Evolutionary conservation across 768 basidiomycete species (phyloP).

Genomic region (Lactarius quietus): DNA sequence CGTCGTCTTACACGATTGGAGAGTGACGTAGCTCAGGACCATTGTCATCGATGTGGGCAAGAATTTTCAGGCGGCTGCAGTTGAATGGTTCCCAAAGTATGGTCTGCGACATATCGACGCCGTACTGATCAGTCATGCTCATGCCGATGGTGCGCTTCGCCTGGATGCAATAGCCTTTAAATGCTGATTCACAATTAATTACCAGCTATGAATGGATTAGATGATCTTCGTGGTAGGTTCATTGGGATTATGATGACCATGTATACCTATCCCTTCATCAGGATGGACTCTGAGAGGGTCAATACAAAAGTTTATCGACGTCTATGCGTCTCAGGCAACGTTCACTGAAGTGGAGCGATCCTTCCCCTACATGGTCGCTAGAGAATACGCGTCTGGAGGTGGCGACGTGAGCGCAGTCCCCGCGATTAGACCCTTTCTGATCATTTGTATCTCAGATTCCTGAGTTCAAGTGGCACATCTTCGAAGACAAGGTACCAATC

Average conservation of each 20-base stretch:
- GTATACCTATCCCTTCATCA: constrained; percentile 30
- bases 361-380: constrained; percentile 80
- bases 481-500: constrained; percentile 64
- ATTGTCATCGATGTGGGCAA: constrained; percentile 85
- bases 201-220: constrained; percentile 81
- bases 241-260: not conserved
- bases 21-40: constrained; percentile 44
- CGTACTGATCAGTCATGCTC: constrained; percentile 82
- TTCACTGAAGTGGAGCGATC: constrained; percentile 61
- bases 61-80: constrained; percentile 61
- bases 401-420: constrained; percentile 53
- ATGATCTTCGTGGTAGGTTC: constrained; percentile 74
- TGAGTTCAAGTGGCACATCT: constrained; percentile 78
- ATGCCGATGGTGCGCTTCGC: constrained; percentile 61
- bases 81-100: constrained; percentile 66
- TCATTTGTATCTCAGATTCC: constrained; percentile 53
- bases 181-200: constrained; percentile 1
- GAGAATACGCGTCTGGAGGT: constrained; percentile 73
- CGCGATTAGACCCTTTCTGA: not conserved
- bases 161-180: not conserved
- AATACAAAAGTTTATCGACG: constrained; percentile 69
- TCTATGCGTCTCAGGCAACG: constrained; percentile 66
- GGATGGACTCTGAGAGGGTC: constrained; percentile 68
- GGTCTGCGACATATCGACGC: constrained; percentile 68
- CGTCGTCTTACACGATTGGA: not conserved